phyloP scores from a whole-genome alignment of 371 early-diverging fungal genomes.

The Apophysomyces variabilis region DNA sequence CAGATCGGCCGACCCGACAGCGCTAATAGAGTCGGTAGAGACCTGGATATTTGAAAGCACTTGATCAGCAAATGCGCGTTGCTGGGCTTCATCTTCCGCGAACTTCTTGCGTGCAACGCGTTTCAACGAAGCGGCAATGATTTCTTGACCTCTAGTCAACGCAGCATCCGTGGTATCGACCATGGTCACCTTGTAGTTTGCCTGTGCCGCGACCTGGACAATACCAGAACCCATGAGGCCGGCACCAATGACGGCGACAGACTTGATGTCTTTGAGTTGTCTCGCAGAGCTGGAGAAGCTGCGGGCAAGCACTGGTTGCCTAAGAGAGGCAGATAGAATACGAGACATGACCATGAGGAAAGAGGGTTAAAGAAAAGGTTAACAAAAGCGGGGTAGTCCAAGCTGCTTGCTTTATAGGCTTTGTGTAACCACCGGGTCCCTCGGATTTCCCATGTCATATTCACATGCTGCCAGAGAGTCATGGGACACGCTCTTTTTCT shows the following conservation, averaged over 20 bases:
- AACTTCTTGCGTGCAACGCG: constrained; percentile 91
- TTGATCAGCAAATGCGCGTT: constrained; percentile 65
- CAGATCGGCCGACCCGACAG: constrained; percentile 65
- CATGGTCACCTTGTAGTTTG: constrained; percentile 83
- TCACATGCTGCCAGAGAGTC: constrained; percentile 1
- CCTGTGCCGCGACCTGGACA: constrained; percentile 91
- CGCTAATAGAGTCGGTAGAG: constrained; percentile 66
- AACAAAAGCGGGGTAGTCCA: neutral
- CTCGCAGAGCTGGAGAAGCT: constrained; percentile 30
- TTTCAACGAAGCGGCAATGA: constrained; percentile 79
- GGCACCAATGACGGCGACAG: constrained; percentile 78
- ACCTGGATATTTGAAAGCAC: constrained; percentile 66
- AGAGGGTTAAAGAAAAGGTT: neutral
- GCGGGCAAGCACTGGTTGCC: constrained; percentile 21
- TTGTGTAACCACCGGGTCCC: neutral
- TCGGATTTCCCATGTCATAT: constrained; percentile 10
- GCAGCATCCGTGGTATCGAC: constrained; percentile 80
- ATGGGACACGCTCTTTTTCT: neutral
- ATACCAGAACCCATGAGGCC: constrained; percentile 97
- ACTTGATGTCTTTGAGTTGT: constrained; percentile 48
- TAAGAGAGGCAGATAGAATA: constrained; percentile 4
- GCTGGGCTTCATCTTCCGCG: constrained; percentile 70
- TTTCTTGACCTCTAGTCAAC: constrained; percentile 76
- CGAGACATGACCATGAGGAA: constrained; percentile 6
- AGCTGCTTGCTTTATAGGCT: constrained; percentile 1